A percentile compares a stretch with the other conserved stretches of the same genome.
Evolutionary conservation across 495 filamentous ascomycete species (phyloP).

Genomic region (Aspergillus campestris): DNA sequence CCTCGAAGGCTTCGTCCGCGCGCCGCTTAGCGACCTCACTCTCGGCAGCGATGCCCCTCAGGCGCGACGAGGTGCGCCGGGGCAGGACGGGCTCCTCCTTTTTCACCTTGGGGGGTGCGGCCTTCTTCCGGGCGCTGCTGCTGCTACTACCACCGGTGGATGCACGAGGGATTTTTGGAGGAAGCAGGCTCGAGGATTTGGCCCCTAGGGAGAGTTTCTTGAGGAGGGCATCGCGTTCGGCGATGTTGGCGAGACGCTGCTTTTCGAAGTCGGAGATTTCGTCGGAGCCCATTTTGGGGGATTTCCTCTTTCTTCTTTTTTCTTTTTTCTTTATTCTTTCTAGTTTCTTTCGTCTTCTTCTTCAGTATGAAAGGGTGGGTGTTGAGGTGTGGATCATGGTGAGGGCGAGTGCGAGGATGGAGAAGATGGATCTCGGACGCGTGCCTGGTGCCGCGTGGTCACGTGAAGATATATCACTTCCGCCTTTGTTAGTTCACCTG

Average conservation of each 20-base stretch:
- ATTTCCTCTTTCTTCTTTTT: neutral
- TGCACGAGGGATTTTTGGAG: conserved; percentile 26
- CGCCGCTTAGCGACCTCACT: conserved; percentile 73
- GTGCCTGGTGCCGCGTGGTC: conserved; percentile 9
- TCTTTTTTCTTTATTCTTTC: neutral
- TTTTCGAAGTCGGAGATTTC: conserved; percentile 60
- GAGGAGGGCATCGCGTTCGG: conserved; percentile 62
- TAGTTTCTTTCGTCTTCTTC: no score
- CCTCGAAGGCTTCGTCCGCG: conserved; percentile 61
- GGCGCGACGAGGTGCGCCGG: conserved; percentile 55
- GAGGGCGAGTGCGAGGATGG: neutral
- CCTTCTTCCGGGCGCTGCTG: conserved; percentile 42
- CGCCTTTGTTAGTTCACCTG: neutral
- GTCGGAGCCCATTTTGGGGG: conserved; percentile 11
- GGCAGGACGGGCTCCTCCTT: conserved; percentile 41
- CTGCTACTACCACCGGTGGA: conserved; percentile 27
- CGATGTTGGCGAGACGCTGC: conserved; percentile 63
- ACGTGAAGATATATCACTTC: conserved; percentile 5
- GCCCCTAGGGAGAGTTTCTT: conserved; percentile 46
- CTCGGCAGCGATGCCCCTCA: conserved; percentile 59
- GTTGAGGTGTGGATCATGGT: neutral
- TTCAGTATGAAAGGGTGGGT: neutral
- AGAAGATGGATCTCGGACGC: conserved; percentile 1
- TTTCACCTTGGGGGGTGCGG: conserved; percentile 20
- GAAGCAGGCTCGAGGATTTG: conserved; percentile 45